Evolutionary conservation across 768 basidiomycete species (phyloP), one percentile per base, ranked within the genome.

Genomic region (Rhizopogon sp.): DNA sequence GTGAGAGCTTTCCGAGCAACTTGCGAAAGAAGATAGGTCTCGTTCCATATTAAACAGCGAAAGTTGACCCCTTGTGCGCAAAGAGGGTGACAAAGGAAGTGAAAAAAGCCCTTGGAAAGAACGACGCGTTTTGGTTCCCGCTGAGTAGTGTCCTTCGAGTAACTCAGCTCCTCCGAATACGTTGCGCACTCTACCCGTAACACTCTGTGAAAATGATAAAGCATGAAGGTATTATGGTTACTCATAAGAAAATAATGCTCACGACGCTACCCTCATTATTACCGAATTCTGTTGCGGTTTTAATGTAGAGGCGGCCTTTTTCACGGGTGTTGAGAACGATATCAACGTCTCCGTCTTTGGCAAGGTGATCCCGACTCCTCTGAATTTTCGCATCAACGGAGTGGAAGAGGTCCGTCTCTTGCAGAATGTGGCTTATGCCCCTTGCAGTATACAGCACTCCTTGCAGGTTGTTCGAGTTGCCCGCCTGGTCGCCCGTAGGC

Each of bases 251-350:
- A 44, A 31, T 22, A 0, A 51, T 6, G 80, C 91, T 66, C 65
- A 93, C 94, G n/a, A 93, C 93, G 53, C 75, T 93, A 10, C 91
- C 96, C 69, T 98, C 97, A 49, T 86, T 88, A 56, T 96, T 93
- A 3, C 97, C 96, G 6, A 98, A 75, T 64, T 98, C 94, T 3
- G 95, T 98, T 5, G 90, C 80, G 3, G 86, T 90, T 59, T 88
- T 90, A 6, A 95, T 62, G 61, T 79, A 92, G 60, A 86, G 82
- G 39, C 90, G 75, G 5, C 90, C 83, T 54, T 80, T 81, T 69
- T 98, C 95, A 40, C 79, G 76, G 3, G 91, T 79, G 56, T 81
- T 79, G 70, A 96, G 84, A 2, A 95, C 79, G 39, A 98, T 67
- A 62, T 97, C 92, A 10, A 95, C 80, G 58, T 90, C 88, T 8